Conservation (phyloP, 371 early-diverging fungal genomes). For the Mucor ambiguus region DNA sequence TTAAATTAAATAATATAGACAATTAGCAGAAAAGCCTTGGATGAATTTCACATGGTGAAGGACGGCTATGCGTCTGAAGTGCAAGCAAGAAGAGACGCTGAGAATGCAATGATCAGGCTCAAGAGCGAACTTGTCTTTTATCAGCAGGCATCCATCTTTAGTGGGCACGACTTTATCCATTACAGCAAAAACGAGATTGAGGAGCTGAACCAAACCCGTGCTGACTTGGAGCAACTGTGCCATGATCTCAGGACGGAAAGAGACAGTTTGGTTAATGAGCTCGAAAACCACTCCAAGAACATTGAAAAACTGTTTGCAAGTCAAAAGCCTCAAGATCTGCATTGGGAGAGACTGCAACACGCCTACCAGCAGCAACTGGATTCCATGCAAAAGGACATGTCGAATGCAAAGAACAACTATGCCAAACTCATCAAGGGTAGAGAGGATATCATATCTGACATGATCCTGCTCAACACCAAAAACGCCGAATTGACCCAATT, state of each 20-base stretch:
- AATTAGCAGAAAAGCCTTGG: constrained; percentile 50
- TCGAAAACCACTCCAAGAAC: constrained; percentile 21
- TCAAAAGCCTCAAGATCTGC: constrained; percentile 26
- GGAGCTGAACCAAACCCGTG: constrained; percentile 21
- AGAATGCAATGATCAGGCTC: constrained; percentile 29
- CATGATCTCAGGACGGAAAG: constrained; percentile 36
- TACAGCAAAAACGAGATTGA: constrained; percentile 37
- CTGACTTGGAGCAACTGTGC: constrained; percentile 32
- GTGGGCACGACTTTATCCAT: constrained; percentile 14
- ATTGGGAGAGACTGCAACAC: constrained; percentile 34
- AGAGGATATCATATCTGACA: constrained; percentile 53
- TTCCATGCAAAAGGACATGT: constrained; percentile 37
- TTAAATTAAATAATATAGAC: constrained; percentile 23
- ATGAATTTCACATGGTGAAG: constrained; percentile 50
- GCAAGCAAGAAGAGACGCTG: constrained; percentile 39
- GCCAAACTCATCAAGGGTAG: constrained; percentile 29
- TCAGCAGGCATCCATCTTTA: constrained; percentile 36
- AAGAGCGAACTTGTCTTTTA: constrained; percentile 39
- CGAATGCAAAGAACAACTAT: constrained; percentile 18
- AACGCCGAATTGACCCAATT: constrained; percentile 58
- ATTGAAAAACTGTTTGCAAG: constrained; percentile 20
- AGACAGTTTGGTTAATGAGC: constrained; percentile 25
- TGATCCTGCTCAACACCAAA: constrained; percentile 58
- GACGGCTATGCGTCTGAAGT: constrained; percentile 47
- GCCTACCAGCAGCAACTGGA: constrained; percentile 40